Conservation (phyloP, 75 land plant species). For the Picea sitchensis region DNA sequence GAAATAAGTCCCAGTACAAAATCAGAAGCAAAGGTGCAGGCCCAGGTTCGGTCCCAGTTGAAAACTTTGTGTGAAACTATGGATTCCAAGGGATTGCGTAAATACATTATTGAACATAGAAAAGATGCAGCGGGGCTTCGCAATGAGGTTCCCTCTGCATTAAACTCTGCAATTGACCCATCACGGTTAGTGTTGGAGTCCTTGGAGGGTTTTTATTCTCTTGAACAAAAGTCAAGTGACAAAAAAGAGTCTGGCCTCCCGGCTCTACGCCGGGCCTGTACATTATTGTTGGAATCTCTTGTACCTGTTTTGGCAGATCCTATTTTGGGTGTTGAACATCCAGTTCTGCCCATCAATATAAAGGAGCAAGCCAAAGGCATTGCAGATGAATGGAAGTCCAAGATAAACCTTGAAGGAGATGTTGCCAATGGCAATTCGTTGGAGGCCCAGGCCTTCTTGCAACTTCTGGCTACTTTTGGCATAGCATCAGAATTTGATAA, state of each 20-base stretch:
- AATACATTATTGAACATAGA: conserved; percentile 56
- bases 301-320: conserved; percentile 25
- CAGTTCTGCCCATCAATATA: conserved; percentile 34
- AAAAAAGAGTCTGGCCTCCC: conserved; percentile 54
- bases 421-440: conserved; percentile 72
- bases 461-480: conserved; percentile 81
- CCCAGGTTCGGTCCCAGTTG: conserved; percentile 37
- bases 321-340: conserved; percentile 27
- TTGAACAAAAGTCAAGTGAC: conserved; percentile 29
- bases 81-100: conserved; percentile 64
- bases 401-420: conserved; percentile 61
- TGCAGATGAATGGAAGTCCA: conserved; percentile 70
- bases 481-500: conserved; percentile 73
- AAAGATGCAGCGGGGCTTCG: conserved; percentile 58
- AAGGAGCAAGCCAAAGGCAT: conserved; percentile 51
- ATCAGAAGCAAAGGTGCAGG: conserved; percentile 14
- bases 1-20: not conserved
- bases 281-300: conserved; percentile 73
- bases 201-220: conserved; percentile 45
- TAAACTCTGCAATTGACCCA: conserved; percentile 50
- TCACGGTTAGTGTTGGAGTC: conserved; percentile 57
- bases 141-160: conserved; percentile 57
- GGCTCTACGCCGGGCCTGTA: conserved; percentile 61
- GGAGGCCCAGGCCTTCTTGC: conserved; percentile 89
- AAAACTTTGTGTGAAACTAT: conserved; percentile 46